phyloP scores from a whole-genome alignment of 257 asterid genomes.

The Nicotiana attenuata region DNA sequence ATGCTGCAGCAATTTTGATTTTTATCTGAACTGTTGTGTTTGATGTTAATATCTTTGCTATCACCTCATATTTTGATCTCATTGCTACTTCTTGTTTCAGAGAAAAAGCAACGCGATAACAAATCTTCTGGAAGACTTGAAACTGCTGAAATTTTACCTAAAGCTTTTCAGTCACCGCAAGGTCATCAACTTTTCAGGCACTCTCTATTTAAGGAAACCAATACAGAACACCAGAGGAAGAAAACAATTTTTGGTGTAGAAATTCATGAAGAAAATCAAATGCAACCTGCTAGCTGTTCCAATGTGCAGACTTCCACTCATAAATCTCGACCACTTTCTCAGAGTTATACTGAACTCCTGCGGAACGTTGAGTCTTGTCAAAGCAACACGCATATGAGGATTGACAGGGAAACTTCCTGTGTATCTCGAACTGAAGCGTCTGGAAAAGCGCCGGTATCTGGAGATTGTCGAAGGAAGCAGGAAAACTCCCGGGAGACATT shows the following conservation, averaged over 20 bases:
- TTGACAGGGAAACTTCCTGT: slow-evolving; percentile 11
- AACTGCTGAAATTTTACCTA: slow-evolving; percentile 4
- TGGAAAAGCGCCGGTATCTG: slow-evolving; percentile 9
- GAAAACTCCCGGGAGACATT: slow-evolving; percentile 22
- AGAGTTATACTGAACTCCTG: slow-evolving; percentile 26
- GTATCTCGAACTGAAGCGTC: slow-evolving; percentile 3
- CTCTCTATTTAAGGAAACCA: slow-evolving; percentile 20
- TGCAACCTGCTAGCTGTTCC: slow-evolving; percentile 17
- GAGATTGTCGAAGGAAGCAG: slow-evolving; percentile 20
- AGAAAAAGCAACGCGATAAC: slow-evolving; percentile 19
- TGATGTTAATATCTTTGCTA: neutral
- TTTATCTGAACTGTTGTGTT: neutral
- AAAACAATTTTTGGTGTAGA: slow-evolving; percentile 64
- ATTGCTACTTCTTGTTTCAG: slow-evolving; percentile 30
- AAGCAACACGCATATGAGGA: slow-evolving; percentile 14
- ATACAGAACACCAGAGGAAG: slow-evolving; percentile 34
- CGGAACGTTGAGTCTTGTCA: slow-evolving; percentile 17
- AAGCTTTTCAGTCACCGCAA: neutral
- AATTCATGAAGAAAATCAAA: slow-evolving; percentile 42
- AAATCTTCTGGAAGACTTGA: slow-evolving; percentile 23
- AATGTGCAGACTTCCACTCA: neutral
- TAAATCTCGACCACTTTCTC: slow-evolving; percentile 14
- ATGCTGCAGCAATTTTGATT: no score
- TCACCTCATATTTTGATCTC: neutral
- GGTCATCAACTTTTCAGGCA: slow-evolving; percentile 22